Conservation (phyloP, 495 filamentous ascomycete genomes). For the Xylaria curta region DNA sequence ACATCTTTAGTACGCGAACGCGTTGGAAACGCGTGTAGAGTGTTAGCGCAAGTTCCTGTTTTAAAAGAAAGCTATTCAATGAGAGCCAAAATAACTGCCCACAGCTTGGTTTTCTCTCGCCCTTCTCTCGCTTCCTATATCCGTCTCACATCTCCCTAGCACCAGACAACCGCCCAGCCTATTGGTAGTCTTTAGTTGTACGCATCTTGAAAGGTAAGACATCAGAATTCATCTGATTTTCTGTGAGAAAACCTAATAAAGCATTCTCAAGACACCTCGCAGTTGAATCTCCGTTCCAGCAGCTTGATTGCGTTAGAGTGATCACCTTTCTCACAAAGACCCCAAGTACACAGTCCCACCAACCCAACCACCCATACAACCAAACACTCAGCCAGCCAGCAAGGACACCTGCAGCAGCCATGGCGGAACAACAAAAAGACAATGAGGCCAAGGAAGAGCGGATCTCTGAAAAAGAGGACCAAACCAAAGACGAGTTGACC, state of each 20-base stretch:
- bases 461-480: background rate
- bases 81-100: background rate
- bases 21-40: background rate
- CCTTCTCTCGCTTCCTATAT: background rate
- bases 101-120: background rate
- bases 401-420: background rate
- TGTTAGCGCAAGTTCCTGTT: background rate
- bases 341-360: background rate
- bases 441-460: background rate
- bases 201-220: constrained; percentile 11
- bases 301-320: background rate
- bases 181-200: background rate
- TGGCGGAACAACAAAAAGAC: background rate
- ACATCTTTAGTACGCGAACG: background rate
- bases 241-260: background rate
- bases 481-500: background rate
- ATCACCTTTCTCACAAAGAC: background rate
- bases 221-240: background rate
- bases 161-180: background rate
- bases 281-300: background rate
- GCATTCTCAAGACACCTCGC: background rate
- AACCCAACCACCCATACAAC: background rate
- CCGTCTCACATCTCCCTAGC: background rate
- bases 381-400: background rate
- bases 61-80: background rate